Evolutionary conservation across 208 protist genomes (phyloP).

Genomic region (Vickermania spadyakhi): DNA sequence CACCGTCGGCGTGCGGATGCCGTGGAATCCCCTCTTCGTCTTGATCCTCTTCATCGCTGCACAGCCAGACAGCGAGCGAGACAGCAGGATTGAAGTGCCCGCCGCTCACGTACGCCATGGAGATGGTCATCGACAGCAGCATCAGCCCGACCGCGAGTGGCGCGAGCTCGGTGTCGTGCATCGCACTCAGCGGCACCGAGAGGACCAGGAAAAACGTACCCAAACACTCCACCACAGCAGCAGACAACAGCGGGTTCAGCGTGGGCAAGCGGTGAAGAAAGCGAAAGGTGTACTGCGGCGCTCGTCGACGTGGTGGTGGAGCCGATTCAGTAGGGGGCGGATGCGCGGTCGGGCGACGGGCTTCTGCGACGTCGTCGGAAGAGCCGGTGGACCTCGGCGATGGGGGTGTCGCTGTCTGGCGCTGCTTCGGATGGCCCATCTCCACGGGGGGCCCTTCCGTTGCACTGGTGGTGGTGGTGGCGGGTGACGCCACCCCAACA

Average conservation of each 20-base stretch:
- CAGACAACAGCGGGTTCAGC: slow-evolving; percentile 51
- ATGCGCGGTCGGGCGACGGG: no score
- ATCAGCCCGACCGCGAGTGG: slow-evolving; percentile 64
- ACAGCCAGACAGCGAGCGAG: slow-evolving; percentile 67
- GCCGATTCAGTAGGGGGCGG: no score
- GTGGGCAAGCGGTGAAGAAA: slow-evolving; percentile 33
- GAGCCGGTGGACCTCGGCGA: no score
- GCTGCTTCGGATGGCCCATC: no score
- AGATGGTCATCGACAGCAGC: slow-evolving; percentile 68
- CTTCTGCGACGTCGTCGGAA: no score
- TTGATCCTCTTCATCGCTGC: slow-evolving; percentile 8
- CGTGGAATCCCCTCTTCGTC: not conserved
- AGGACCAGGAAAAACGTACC: slow-evolving; percentile 75
- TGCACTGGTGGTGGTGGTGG: no score
- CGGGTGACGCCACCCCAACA: no score
- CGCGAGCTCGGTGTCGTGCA: slow-evolving; percentile 60
- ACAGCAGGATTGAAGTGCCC: slow-evolving; percentile 81
- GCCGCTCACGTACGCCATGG: slow-evolving; percentile 74
- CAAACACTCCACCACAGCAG: slow-evolving; percentile 69
- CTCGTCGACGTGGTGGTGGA: not conserved
- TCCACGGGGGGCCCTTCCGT: no score
- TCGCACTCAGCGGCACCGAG: slow-evolving; percentile 48
- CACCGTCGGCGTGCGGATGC: not conserved
- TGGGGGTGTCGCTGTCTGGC: no score
- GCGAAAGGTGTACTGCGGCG: not conserved